These are phyloP conservation scores for Kitagawia praeruptora DNA, from an alignment of 129 eudicot genomes.

Conservation along the genomic window DNA sequence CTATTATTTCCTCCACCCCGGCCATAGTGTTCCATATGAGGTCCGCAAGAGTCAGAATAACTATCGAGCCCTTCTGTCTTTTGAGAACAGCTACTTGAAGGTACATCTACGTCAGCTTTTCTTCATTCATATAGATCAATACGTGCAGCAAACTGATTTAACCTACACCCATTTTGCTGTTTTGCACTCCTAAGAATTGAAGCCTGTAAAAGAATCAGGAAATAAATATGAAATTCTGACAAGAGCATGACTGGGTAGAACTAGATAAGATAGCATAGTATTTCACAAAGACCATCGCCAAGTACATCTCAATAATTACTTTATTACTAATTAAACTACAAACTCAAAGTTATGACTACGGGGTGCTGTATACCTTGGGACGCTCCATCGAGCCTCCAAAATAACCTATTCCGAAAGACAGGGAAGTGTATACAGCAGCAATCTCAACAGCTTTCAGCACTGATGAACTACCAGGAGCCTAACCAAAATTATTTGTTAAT, in stretches of 20 bases:
- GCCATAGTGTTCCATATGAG: background rate
- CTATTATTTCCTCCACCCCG: background rate
- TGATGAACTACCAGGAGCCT: constrained; percentile 34
- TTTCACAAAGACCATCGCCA: background rate
- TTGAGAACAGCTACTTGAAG: no score
- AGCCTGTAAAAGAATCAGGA: constrained; percentile 33
- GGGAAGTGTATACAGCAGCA: constrained; percentile 67
- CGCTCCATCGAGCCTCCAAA: constrained; percentile 71
- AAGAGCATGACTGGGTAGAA: background rate
- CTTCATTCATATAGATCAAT: constrained; percentile 31
- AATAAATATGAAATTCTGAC: background rate
- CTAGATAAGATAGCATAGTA: background rate
- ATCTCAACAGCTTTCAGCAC: constrained; percentile 80
- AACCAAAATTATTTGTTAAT: background rate
- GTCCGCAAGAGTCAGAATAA: background rate
- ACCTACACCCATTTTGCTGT: constrained; percentile 29
- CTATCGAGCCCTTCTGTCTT: background rate
- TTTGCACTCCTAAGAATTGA: constrained; percentile 56
- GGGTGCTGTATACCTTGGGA: constrained; percentile 53
- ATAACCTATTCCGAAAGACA: constrained; percentile 92
- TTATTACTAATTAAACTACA: background rate
- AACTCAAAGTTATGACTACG: background rate
- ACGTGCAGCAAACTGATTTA: constrained; percentile 63
- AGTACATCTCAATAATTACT: background rate
- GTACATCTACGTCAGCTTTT: constrained; percentile 2